Base-by-base conservation (phyloP, 1,284 basidiomycete genomes). In the Malassezia brasiliensis region DNA sequence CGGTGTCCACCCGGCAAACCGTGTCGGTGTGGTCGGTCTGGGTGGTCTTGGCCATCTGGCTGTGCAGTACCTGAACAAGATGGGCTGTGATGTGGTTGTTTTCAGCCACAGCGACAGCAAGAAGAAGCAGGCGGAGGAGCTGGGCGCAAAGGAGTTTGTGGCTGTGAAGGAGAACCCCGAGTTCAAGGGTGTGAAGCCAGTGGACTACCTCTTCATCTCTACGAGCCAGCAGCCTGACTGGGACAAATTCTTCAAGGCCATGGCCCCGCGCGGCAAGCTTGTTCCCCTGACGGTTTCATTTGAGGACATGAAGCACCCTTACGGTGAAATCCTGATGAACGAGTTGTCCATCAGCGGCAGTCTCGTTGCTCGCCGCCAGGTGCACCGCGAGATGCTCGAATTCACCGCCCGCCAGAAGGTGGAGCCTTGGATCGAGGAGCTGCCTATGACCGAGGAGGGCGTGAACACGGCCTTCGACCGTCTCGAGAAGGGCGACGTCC, bases 41-140 rank as follows among this genome's bases (percentile, higher is more conserved):
- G 77, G 77, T 53, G 75, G 75, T 47, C 69, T 77, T 2, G 75
- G 75, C n/a, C 75, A 76, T 49, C 62, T 77, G n/a, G 75, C 65
- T 0, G 42, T 76, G 10, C 74, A 74, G 56, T 75, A 68, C 51
- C 69, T 72, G 6, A 48, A 62, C 47, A 72, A 75, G 59, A 68
- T 75, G 61, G 76, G 77, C 20, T 74, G 60, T 58, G 63, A 70
- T n/a, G 71, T 71, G 17, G 72, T 76, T 25, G 75, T 73, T 7
- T 62, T 78, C 15, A 75, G 74, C 3, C 56, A 69, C n/a, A 60
- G 61, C 28, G 60, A 64, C 44, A 50, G 47, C 30, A 77, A 77
- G 66, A 60, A 66, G 47, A 65, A 72, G 3, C 65, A 76, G 30
- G 76, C 76, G 9, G 56, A 40, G 3, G 60, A 76, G 60, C 68